Evolutionary conservation across 805 yeast genomes (phyloP).

Genomic region (Zygosaccharomyces rouxii): DNA sequence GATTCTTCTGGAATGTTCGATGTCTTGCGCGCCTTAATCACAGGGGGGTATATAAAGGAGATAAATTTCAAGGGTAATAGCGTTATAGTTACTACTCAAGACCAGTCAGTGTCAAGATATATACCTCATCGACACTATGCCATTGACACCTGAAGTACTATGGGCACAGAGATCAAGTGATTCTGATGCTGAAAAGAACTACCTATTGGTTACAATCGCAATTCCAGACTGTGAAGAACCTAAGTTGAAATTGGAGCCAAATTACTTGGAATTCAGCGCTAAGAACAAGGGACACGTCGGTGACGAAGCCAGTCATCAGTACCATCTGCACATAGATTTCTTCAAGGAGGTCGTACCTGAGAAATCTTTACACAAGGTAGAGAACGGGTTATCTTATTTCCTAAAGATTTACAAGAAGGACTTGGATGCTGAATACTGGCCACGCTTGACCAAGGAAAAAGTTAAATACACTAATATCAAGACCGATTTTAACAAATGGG

Average conservation of each 20-base stretch:
- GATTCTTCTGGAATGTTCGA: conserved; percentile 8
- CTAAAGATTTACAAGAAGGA: conserved; percentile 68
- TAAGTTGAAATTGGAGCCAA: conserved; percentile 56
- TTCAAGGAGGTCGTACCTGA: conserved; percentile 69
- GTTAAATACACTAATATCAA: conserved; percentile 72
- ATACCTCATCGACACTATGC: background rate
- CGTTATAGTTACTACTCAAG: no score
- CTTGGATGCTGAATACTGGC: conserved; percentile 80
- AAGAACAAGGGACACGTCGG: conserved; percentile 43
- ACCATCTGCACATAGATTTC: conserved; percentile 68
- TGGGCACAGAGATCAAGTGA: conserved; percentile 97
- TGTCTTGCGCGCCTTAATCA: background rate
- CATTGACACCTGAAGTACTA: conserved; percentile 50
- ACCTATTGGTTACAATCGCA: conserved; percentile 67
- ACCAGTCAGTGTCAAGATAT: background rate
- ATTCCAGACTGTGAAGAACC: conserved; percentile 65
- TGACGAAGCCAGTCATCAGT: conserved; percentile 41
- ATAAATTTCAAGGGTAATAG: conserved; percentile 4
- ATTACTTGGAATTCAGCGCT: conserved; percentile 46
- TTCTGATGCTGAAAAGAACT: conserved; percentile 66
- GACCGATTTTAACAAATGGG: conserved; percentile 98
- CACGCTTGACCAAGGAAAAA: conserved; percentile 86
- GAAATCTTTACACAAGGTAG: conserved; percentile 48
- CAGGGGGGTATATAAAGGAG: conserved; percentile 6
- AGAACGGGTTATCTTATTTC: conserved; percentile 53